Percentiles rank a stretch among this genome's conserved stretches.
Conservation (phyloP, 495 filamentous ascomycete genomes). For the Cercophora sp. region DNA sequence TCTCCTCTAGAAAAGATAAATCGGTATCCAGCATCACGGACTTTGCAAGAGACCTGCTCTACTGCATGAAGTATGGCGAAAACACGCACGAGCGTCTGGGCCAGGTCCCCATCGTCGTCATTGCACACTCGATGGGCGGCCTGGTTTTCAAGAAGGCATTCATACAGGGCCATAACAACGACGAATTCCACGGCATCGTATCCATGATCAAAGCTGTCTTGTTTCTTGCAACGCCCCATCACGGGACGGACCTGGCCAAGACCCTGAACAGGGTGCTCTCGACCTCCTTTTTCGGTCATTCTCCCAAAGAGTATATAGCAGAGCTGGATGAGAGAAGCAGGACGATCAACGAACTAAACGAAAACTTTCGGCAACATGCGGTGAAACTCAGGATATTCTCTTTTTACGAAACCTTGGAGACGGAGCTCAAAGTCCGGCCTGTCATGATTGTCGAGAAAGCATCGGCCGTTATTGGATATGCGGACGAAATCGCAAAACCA, state of each 20-base stretch:
- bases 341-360: slow-evolving; percentile 38
- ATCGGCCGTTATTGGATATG: slow-evolving; percentile 40
- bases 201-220: slow-evolving; percentile 16
- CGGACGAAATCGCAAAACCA: slow-evolving; percentile 28
- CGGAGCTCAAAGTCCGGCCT: slow-evolving; percentile 16
- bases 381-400: slow-evolving; percentile 32
- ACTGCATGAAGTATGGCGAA: slow-evolving; percentile 18
- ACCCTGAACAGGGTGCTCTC: slow-evolving; percentile 14
- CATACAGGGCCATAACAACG: slow-evolving; percentile 14
- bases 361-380: slow-evolving; percentile 40
- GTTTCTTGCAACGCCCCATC: slow-evolving; percentile 22
- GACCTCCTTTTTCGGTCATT: slow-evolving; percentile 12
- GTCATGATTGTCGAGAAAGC: slow-evolving; percentile 35
- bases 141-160: slow-evolving; percentile 24
- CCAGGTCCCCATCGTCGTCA: slow-evolving; percentile 18
- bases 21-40: slow-evolving; percentile 14
- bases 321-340: slow-evolving; percentile 34
- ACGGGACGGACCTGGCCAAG: slow-evolving; percentile 16
- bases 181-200: slow-evolving; percentile 15
- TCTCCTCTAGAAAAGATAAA: slow-evolving; percentile 8
- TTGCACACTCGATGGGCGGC: slow-evolving; percentile 24
- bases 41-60: slow-evolving; percentile 21
- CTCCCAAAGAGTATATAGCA: slow-evolving; percentile 33
- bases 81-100: slow-evolving; percentile 3
- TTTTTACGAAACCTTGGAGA: slow-evolving; percentile 36